Conservation (phyloP, 208 protist species). For the Leishmania major region DNA sequence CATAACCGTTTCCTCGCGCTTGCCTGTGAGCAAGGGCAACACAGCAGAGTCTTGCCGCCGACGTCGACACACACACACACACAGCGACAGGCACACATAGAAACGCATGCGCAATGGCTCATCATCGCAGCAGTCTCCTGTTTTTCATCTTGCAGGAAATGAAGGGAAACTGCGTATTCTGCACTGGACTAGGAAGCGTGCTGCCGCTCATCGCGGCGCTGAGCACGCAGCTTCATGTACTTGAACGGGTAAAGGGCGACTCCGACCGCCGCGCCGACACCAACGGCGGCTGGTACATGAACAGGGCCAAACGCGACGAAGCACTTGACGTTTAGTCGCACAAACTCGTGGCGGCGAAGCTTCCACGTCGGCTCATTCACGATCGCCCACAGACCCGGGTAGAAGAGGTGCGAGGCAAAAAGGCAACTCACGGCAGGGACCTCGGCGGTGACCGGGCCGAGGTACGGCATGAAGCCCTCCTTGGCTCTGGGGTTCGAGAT, state of each 20-base stretch:
- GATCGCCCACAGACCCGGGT: constrained; percentile 66
- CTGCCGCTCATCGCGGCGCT: background rate
- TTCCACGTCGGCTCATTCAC: constrained; percentile 69
- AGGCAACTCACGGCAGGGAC: constrained; percentile 56
- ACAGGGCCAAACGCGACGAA: constrained; percentile 54
- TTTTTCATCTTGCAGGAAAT: background rate
- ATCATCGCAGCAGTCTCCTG: background rate
- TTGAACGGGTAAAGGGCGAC: constrained; percentile 59
- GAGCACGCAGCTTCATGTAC: constrained; percentile 42
- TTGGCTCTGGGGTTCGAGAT: constrained; percentile 39
- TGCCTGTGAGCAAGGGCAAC: constrained; percentile 6
- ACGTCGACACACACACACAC: background rate
- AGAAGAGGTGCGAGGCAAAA: constrained; percentile 58
- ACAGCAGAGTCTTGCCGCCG: background rate
- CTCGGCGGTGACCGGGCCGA: constrained; percentile 62
- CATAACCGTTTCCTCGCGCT: background rate
- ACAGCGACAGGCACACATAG: background rate
- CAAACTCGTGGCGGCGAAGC: constrained; percentile 45
- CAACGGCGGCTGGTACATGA: constrained; percentile 50
- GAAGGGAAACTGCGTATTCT: background rate
- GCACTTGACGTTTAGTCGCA: constrained; percentile 68
- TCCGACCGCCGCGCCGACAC: constrained; percentile 44
- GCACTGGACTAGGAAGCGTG: background rate
- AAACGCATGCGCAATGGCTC: background rate
- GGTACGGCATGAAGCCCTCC: constrained; percentile 61